Conservation (phyloP, 2,329 filamentous ascomycete genomes). For the Exophiala alcalophila region DNA sequence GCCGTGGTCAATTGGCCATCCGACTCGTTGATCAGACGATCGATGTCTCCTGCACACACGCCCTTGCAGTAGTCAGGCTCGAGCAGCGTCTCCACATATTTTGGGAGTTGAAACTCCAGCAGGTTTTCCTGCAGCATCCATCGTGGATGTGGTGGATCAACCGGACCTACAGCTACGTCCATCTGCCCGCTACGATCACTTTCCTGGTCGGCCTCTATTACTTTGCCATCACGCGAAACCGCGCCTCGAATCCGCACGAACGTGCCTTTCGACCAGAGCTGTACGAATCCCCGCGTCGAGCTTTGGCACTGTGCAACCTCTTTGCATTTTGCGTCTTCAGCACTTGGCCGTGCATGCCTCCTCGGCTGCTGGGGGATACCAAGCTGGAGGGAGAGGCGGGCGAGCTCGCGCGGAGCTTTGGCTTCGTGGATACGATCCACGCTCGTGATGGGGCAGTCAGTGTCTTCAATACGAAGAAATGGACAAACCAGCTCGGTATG, state of each 20-base stretch:
- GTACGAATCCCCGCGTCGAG: slow-evolving; percentile 53
- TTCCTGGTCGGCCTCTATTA: slow-evolving; percentile 52
- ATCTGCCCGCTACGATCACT: slow-evolving; percentile 46
- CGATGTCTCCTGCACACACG: slow-evolving; percentile 40
- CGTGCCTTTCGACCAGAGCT: slow-evolving; percentile 44
- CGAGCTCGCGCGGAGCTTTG: slow-evolving; percentile 57
- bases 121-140: slow-evolving; percentile 38
- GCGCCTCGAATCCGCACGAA: slow-evolving; percentile 38
- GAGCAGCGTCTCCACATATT: slow-evolving; percentile 39
- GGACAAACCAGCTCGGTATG: slow-evolving; percentile 19
- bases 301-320: slow-evolving; percentile 49
- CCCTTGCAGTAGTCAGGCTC: slow-evolving; percentile 41
- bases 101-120: slow-evolving; percentile 41
- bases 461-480: slow-evolving; percentile 39
- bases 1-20: slow-evolving; percentile 4
- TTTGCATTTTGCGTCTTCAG: slow-evolving; percentile 51
- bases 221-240: slow-evolving; percentile 36
- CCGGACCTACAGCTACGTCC: slow-evolving; percentile 47
- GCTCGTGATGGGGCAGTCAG: slow-evolving; percentile 51
- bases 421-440: slow-evolving; percentile 59
- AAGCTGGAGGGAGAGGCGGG: slow-evolving; percentile 56
- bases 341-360: slow-evolving; percentile 49
- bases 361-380: slow-evolving; percentile 50
- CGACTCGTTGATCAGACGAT: slow-evolving; percentile 35
- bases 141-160: slow-evolving; percentile 42